Percentiles rank a stretch among this genome's conserved stretches.
Conservation (phyloP, 2,329 filamentous ascomycete genomes). For the Cytospora piceicola region DNA sequence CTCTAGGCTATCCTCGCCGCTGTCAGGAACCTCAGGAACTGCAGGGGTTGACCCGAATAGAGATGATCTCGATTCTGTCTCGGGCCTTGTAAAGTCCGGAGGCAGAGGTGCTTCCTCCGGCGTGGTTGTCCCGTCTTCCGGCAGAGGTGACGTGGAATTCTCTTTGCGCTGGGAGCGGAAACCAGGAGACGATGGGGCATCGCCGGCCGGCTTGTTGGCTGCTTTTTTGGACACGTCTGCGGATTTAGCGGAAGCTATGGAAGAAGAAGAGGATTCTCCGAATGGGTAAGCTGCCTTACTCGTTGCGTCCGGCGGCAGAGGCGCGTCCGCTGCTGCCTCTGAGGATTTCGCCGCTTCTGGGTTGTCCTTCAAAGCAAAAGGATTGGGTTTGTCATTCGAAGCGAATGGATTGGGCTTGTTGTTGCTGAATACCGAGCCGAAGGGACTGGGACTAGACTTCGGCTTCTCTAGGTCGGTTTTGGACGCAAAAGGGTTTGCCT, state of each 20-base stretch:
- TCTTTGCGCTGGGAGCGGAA: constrained; percentile 41
- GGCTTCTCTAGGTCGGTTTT: constrained; percentile 31
- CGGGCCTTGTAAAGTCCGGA: constrained; percentile 34
- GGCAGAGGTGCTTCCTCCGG: constrained; percentile 36
- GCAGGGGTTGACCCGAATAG: constrained; percentile 34
- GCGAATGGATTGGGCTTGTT: constrained; percentile 14
- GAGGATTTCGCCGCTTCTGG: constrained; percentile 45
- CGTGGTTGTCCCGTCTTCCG: constrained; percentile 25
- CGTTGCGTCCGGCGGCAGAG: constrained; percentile 59
- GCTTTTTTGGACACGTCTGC: constrained; percentile 37
- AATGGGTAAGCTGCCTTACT: constrained; percentile 56
- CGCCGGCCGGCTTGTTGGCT: constrained; percentile 32
- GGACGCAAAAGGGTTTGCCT: constrained; percentile 32
- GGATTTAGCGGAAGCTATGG: constrained; percentile 47
- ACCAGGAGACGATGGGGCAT: constrained; percentile 39
- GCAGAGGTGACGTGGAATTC: constrained; percentile 28
- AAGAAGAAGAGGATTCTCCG: constrained; percentile 58
- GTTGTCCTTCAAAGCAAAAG: constrained; percentile 34
- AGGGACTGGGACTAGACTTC: constrained; percentile 29
- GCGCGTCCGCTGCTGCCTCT: constrained; percentile 39
- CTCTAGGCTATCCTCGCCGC: constrained; percentile 32
- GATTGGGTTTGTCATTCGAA: constrained; percentile 11
- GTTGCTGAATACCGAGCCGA: constrained; percentile 15
- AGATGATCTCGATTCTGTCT: constrained; percentile 36
- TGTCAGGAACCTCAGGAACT: constrained; percentile 44